Percentiles rank a stretch among this genome's conserved stretches.
These are phyloP conservation scores for Candida sp. DNA, from an alignment of 1,139 yeast genomes.

Conservation along the genomic window DNA sequence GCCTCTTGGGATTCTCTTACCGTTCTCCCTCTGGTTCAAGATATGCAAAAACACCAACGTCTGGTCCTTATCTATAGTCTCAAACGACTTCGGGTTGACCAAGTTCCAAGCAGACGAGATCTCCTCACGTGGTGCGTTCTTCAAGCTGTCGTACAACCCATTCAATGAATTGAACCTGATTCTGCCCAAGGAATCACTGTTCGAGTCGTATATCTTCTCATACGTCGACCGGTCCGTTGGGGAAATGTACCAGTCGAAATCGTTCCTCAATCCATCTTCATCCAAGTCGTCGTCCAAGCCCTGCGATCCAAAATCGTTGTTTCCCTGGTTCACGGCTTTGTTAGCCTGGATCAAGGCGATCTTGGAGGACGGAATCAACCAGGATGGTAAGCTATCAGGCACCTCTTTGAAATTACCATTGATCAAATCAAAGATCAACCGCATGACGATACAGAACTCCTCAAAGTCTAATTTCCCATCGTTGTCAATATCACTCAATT, in stretches of 20 bases:
- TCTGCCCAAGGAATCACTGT: slow-evolving; percentile 84
- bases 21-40: slow-evolving; percentile 87
- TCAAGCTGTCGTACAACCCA: slow-evolving; percentile 69
- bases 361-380: slow-evolving; percentile 93
- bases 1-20: slow-evolving; percentile 88
- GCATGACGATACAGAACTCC: slow-evolving; percentile 97
- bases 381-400: slow-evolving; percentile 79
- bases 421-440: slow-evolving; percentile 88
- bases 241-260: slow-evolving; percentile 96
- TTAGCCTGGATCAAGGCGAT: slow-evolving; percentile 84
- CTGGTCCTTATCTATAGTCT: slow-evolving; percentile 93
- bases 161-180: slow-evolving; percentile 74
- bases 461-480: slow-evolving; percentile 95
- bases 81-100: slow-evolving; percentile 87
- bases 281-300: slow-evolving; percentile 36
- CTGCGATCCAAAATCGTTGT: slow-evolving; percentile 30
- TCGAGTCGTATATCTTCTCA: slow-evolving; percentile 76
- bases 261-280: slow-evolving; percentile 64
- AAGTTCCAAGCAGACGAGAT: slow-evolving; percentile 95
- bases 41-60: slow-evolving; percentile 88
- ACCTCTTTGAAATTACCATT: slow-evolving; percentile 69
- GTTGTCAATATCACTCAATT: slow-evolving; percentile 87
- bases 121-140: slow-evolving; percentile 81
- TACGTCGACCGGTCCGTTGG: slow-evolving; percentile 84
- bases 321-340: slow-evolving; percentile 55